Base-by-base conservation (phyloP, 2,329 filamentous ascomycete genomes). In the Diplodia seriata region DNA sequence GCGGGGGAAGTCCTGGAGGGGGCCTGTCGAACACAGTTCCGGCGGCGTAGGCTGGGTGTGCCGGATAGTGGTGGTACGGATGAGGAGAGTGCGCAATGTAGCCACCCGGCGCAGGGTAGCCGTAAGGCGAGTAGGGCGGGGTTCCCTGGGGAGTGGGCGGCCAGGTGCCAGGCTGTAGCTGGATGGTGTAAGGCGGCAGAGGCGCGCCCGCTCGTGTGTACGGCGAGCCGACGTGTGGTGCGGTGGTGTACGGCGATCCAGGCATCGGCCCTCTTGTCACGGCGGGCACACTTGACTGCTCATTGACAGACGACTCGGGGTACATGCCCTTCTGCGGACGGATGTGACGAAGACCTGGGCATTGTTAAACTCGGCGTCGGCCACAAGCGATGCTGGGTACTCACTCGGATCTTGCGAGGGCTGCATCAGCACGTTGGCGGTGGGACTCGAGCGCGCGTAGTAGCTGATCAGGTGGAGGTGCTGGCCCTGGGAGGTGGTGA, bases 401-500 rank as follows among this genome's bases (percentile, higher is more conserved):
- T 56, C 38, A 68, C 66, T 82, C 5, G 92, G 89, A 76, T 99
- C 95, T 38, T 87, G 90, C 56, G 91, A 91, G 0, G 95, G 95
- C 75, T 95, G 91, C 71, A 89, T 87, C 36, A 98, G 85, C 62
- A 91, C 91, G 68, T 89, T 86, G 33, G 89, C 86, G 40, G 88
- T 87, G 3, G 91, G 88, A 68, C 92, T 89, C 33, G 92, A 91
- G 67, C 94, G 87, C 3, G 93, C 91, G 80, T 94, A 98, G 82
- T 99, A 99, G 74, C 94, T 97, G 81, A 99, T 99, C 63, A 99
- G 86, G 81, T 99, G 95, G 1, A 99, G 88, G 77, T 98, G 95
- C 74, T 97, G 93, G 71, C 93, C 88, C 47, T 86, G 89, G 1
- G 91, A 93, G 1, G 95, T 98, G 26, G 94, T 97, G 81, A 99